Percentiles rank a stretch among this genome's conserved stretches.
phyloP scores from a whole-genome alignment of 2,329 filamentous ascomycete genomes.

The Colletotrichum phormii region DNA sequence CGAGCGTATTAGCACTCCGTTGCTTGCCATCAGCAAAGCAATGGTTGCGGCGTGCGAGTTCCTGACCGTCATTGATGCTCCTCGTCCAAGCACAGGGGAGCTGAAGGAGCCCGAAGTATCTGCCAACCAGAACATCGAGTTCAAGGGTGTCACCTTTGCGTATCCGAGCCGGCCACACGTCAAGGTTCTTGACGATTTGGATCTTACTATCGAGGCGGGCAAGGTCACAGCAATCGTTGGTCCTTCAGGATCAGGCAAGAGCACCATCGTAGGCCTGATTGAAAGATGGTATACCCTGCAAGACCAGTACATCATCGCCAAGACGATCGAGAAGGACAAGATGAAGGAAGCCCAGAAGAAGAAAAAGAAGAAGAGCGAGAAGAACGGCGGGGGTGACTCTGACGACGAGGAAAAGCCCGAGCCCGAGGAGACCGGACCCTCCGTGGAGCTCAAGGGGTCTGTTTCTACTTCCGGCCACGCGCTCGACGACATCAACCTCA shows the following conservation, averaged over 20 bases:
- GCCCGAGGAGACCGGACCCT: conserved; percentile 51
- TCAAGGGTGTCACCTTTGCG: conserved; percentile 76
- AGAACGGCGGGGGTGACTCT: conserved; percentile 45
- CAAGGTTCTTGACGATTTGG: conserved; percentile 70
- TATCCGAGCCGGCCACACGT: conserved; percentile 76
- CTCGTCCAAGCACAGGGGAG: conserved; percentile 49
- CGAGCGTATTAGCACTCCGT: conserved; percentile 66
- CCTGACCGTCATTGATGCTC: conserved; percentile 65
- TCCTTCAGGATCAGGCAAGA: conserved; percentile 79
- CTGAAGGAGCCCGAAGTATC: conserved; percentile 51
- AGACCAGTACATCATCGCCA: conserved; percentile 63
- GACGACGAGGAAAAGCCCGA: conserved; percentile 40
- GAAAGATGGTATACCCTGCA: conserved; percentile 78
- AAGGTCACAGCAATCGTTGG: conserved; percentile 81
- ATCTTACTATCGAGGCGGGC: conserved; percentile 69
- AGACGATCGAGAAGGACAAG: conserved; percentile 60
- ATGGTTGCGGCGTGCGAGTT: conserved; percentile 69
- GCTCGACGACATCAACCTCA: conserved; percentile 69
- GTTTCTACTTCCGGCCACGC: conserved; percentile 66
- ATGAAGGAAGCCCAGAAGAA: conserved; percentile 55
- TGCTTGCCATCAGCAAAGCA: conserved; percentile 69
- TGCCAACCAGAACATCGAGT: conserved; percentile 55
- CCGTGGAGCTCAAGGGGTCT: conserved; percentile 61
- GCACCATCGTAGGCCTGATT: conserved; percentile 77
- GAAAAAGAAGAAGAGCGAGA: conserved; percentile 45